Conservation (phyloP, 1,284 basidiomycete species). For the Moesziomyces sp. region DNA sequence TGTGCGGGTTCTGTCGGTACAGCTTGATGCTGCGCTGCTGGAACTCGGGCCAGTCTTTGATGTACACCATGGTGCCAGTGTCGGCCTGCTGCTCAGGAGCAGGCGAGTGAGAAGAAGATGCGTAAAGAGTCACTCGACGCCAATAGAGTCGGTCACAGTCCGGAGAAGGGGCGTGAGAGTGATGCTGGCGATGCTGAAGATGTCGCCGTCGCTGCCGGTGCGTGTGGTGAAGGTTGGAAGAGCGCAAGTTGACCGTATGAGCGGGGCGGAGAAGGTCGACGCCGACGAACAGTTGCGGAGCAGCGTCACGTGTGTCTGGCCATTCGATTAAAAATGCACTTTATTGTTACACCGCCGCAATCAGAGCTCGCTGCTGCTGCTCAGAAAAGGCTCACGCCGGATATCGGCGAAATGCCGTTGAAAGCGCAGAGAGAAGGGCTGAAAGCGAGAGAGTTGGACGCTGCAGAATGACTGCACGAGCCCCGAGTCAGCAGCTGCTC, state of each 20-base stretch:
- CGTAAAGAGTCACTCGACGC: not conserved
- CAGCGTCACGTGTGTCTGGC: constrained; percentile 24
- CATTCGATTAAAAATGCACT: not conserved
- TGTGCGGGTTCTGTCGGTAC: constrained; percentile 40
- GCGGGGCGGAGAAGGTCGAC: no score
- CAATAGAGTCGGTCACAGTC: not conserved
- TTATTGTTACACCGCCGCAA: not conserved
- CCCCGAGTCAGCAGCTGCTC: constrained; percentile 12
- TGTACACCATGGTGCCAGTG: constrained; percentile 53
- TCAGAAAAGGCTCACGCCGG: not conserved
- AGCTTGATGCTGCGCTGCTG: constrained; percentile 54
- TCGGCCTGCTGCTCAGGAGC: not conserved
- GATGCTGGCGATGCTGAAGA: not conserved
- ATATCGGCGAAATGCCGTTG: constrained; percentile 1
- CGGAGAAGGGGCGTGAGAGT: not conserved
- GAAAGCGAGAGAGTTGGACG: not conserved
- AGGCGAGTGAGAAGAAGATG: not conserved
- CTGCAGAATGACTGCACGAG: constrained; percentile 4
- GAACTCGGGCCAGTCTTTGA: constrained; percentile 58
- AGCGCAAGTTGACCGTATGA: no score
- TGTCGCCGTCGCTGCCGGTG: not conserved
- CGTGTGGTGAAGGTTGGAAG: not conserved
- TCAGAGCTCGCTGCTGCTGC: not conserved
- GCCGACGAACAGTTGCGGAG: not conserved
- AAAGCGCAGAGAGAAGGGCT: constrained; percentile 2